A percentile compares a stretch with the other conserved stretches of the same genome.
phyloP scores from a whole-genome alignment of 371 early-diverging fungal genomes.

The Mucor circinelloides region DNA sequence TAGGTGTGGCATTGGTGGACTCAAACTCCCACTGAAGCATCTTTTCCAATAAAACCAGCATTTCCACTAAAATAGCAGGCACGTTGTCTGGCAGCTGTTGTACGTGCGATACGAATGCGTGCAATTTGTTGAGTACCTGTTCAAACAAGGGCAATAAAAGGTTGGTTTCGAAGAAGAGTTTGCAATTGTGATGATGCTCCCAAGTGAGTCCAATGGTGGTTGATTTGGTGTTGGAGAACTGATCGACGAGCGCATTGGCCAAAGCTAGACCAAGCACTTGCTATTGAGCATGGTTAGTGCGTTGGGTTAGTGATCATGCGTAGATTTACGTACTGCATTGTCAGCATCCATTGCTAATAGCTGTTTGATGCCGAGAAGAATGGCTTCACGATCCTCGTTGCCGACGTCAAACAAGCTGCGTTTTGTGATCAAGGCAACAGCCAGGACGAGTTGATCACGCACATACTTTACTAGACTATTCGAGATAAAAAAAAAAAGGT shows the following conservation, averaged over 20 bases:
- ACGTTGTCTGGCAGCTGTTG: slow-evolving; percentile 22
- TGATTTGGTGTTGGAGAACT: slow-evolving; percentile 67
- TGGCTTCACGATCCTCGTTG: slow-evolving; percentile 52
- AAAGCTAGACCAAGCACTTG: slow-evolving; percentile 57
- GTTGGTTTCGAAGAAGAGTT: slow-evolving; percentile 64
- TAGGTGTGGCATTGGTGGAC: slow-evolving; percentile 40
- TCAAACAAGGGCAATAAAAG: slow-evolving; percentile 39
- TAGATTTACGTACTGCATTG: slow-evolving; percentile 34
- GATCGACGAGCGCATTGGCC: slow-evolving; percentile 62
- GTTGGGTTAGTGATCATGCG: no score
- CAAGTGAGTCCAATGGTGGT: slow-evolving; percentile 63
- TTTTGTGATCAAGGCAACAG: slow-evolving; percentile 65
- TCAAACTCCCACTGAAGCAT: slow-evolving; percentile 76
- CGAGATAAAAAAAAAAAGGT: no score
- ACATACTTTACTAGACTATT: slow-evolving; percentile 53
- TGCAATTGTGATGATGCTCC: slow-evolving; percentile 71
- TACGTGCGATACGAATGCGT: slow-evolving; percentile 35
- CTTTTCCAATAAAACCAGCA: slow-evolving; percentile 56
- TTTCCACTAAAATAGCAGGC: slow-evolving; percentile 38
- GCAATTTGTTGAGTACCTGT: slow-evolving; percentile 34
- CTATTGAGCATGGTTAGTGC: slow-evolving; percentile 2
- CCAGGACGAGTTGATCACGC: slow-evolving; percentile 46
- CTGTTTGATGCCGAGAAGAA: slow-evolving; percentile 55
- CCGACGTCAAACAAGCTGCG: slow-evolving; percentile 67
- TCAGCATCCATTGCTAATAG: slow-evolving; percentile 49